Percentiles rank a stretch among this genome's conserved stretches.
These are phyloP conservation scores for Rhodomyrtus tomentosa DNA, from an alignment of 345 rosid species.

Conservation along the genomic window DNA sequence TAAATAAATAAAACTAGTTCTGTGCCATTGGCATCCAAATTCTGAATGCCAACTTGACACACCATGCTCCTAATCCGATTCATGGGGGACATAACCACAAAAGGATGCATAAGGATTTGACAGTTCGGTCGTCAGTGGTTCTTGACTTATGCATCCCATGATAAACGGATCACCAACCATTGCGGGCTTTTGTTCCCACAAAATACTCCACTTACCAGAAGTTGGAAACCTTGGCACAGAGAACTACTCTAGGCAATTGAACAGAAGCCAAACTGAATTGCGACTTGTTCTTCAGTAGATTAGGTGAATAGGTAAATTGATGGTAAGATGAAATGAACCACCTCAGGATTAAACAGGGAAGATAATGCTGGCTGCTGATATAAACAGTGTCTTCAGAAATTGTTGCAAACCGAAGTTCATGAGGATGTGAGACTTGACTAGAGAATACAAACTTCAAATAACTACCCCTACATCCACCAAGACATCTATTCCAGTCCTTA, in stretches of 20 bases:
- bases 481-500: constrained; percentile 12
- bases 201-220: neutral
- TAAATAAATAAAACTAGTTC: neutral
- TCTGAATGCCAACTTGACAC: neutral
- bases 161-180: neutral
- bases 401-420: neutral
- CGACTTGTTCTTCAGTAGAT: neutral
- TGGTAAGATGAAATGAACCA: neutral
- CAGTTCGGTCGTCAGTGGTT: neutral
- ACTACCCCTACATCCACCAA: neutral
- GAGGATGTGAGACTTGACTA: neutral
- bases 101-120: neutral
- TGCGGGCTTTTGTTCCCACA: neutral
- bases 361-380: neutral
- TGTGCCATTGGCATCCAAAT: neutral
- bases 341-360: neutral
- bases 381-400: neutral
- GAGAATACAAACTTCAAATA: neutral
- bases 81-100: neutral
- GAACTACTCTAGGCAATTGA: neutral
- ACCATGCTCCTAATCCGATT: neutral
- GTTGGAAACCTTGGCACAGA: neutral
- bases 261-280: neutral
- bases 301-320: neutral
- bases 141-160: neutral